Evolutionary conservation across 1,284 basidiomycete species (phyloP), one percentile per base, ranked within the genome.

Genomic region (Trichosporon ovoides): DNA sequence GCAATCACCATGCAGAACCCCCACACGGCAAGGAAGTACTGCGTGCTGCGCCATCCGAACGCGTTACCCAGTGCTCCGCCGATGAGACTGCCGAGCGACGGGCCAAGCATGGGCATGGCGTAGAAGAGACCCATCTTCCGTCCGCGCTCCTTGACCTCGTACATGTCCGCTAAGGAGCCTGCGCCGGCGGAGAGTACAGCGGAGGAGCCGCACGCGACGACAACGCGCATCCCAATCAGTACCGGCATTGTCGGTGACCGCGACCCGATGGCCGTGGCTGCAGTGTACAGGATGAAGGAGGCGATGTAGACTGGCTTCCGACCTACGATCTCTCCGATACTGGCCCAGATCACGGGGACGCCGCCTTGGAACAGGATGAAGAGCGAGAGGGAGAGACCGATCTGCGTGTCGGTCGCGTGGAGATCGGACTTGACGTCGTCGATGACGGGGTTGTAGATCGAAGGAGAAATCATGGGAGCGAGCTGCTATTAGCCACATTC

Each of bases 101-200:
- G 83, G 1, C 87, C 78, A 3, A 79, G 60, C 83, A 77, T 67
- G 3, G 74, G 75, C 55, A 75, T 69, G 12, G 72, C 72, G 53
- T 75, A 74, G 65, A 69, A 75, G 1, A 76, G 58, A 9, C 78
- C 78, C 59, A 73, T 72, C 58, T 81, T 89, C 11, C 82, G 83
- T 2, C 91, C 91, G 48, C 91, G 81, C 70, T 91, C 87, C 46
- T 83, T 80, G 0, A 86, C 82, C 52, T 91, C 88, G 67, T 85
- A 91, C 36, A 91, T 87, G 70, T 91, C 89, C 35, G 78, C 73
- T 5, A 94, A 78, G 7, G 87, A 87, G 7, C 87, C 89, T 0
- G 89, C 88, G 12, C 89, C 91, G 51, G 91, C 84, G 0, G 87
- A 77, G 19, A 90, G 82, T 7, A 89, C 87, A 1, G 88, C 87